Evolutionary conservation across 306 rosid species (phyloP).

Genomic region (Coriaria nepalensis): DNA sequence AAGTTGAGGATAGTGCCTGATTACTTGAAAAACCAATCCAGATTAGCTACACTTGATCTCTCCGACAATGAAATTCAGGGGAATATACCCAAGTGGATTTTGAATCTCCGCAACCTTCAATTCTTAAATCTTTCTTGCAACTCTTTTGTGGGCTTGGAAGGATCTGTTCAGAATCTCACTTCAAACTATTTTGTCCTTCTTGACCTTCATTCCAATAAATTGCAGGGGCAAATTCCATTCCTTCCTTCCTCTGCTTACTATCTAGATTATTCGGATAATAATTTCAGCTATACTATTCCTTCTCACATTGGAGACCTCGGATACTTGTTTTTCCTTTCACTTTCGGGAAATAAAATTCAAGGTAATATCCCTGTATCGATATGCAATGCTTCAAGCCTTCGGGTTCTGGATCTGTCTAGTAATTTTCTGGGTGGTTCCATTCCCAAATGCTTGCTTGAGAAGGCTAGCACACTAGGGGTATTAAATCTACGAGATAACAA

Average conservation of each 20-base stretch:
- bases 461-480: slow-evolving; percentile 9
- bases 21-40: slow-evolving; percentile 11
- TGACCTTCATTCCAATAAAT: slow-evolving; percentile 28
- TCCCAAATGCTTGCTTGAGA: slow-evolving; percentile 10
- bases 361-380: slow-evolving; percentile 21
- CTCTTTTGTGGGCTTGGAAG: background rate
- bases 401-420: slow-evolving; percentile 21
- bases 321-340: background rate
- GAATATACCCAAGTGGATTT: slow-evolving; percentile 23
- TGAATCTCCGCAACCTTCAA: background rate
- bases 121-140: slow-evolving; percentile 42
- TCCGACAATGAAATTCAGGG: slow-evolving; percentile 20
- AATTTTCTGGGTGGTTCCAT: slow-evolving; percentile 16
- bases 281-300: slow-evolving; percentile 11
- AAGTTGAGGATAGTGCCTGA: slow-evolving; percentile 4
- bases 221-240: slow-evolving; percentile 12
- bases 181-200: background rate
- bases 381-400: slow-evolving; percentile 16
- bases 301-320: accelerated
- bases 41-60: background rate
- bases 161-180: background rate
- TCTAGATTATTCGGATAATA: slow-evolving; percentile 19
- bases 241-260: background rate
- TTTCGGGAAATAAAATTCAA: slow-evolving; percentile 8
- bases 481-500: slow-evolving; percentile 17